A percentile compares a stretch with the other conserved stretches of the same genome.
phyloP scores from a whole-genome alignment of 192 early-diverging fungal species.

The Coemansia sp. region DNA sequence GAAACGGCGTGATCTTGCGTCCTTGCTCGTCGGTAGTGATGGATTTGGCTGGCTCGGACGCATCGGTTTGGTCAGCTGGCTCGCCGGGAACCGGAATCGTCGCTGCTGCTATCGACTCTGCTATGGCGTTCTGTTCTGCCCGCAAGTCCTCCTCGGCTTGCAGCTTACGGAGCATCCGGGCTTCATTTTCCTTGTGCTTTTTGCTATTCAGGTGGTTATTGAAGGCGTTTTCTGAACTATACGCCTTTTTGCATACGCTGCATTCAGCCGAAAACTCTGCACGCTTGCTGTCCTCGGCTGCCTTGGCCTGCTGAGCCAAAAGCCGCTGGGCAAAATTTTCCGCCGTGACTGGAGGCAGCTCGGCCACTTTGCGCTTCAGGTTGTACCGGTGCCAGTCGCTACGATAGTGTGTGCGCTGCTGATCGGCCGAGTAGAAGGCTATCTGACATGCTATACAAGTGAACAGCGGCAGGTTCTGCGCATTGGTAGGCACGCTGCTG shows the following conservation, averaged over 20 bases:
- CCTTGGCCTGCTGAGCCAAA: constrained; percentile 60
- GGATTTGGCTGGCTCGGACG: background rate
- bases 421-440: constrained; percentile 82
- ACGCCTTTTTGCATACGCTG: constrained; percentile 62
- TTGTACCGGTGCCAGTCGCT: constrained; percentile 99
- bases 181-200: constrained; percentile 86
- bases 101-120: constrained; percentile 31
- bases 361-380: constrained; percentile 93
- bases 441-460: constrained; percentile 92
- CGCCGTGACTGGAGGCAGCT: constrained; percentile 76
- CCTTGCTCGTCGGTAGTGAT: constrained; percentile 15
- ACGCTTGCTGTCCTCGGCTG: constrained; percentile 40
- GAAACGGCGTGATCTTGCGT: constrained; percentile 41
- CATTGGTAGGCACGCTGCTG: constrained; percentile 39
- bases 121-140: constrained; percentile 44
- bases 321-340: constrained; percentile 82
- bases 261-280: constrained; percentile 49
- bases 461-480: constrained; percentile 59
- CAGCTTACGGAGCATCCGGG: constrained; percentile 47
- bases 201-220: constrained; percentile 89
- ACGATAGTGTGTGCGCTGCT: constrained; percentile 89
- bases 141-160: constrained; percentile 37
- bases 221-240: constrained; percentile 79
- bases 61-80: background rate
- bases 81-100: background rate